Conservation (phyloP, 23 red algal genomes). For the Cyanidiococcus yangmingshanensis region DNA sequence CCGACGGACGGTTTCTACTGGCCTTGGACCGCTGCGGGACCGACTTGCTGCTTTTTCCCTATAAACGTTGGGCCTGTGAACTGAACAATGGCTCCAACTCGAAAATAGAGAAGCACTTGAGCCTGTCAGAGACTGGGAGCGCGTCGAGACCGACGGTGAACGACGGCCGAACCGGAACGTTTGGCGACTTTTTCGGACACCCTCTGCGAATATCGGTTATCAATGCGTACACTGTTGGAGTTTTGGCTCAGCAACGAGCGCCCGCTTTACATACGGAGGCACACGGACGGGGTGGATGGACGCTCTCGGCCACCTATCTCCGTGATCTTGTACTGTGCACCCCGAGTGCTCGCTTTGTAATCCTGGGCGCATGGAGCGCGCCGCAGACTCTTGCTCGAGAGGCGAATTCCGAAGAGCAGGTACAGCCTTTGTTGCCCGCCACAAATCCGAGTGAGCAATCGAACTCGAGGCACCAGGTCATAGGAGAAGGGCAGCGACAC, state of each 20-base stretch:
- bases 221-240: background rate
- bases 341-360: background rate
- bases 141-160: background rate
- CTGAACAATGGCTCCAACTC: background rate
- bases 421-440: background rate
- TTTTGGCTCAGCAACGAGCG: background rate
- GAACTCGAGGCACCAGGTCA: background rate
- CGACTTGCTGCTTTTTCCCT: background rate
- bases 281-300: background rate
- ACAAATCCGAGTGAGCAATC: background rate
- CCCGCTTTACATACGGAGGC: background rate
- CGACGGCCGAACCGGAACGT: background rate
- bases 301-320: background rate
- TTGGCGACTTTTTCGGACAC: background rate
- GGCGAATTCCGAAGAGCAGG: background rate
- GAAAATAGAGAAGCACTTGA: too few species aligned
- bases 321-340: background rate
- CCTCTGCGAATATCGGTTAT: background rate
- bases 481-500: background rate
- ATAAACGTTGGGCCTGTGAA: background rate
- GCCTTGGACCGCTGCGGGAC: background rate
- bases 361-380: constrained; percentile 2
- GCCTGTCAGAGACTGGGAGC: background rate
- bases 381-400: background rate
- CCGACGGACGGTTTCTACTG: background rate